Conservation (phyloP, 768 basidiomycete genomes). For the Baorangia bicolor region DNA sequence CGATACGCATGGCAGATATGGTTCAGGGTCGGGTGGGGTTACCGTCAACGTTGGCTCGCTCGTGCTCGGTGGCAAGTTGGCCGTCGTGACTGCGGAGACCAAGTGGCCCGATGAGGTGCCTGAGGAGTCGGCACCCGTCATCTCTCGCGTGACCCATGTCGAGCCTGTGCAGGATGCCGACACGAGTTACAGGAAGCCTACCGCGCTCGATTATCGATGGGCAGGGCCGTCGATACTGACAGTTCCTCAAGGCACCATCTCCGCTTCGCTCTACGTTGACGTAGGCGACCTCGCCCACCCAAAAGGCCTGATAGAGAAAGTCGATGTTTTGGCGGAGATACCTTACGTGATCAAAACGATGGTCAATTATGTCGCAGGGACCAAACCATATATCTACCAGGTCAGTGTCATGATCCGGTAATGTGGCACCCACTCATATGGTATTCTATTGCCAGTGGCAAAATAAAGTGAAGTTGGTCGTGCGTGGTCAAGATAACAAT, state of each 20-base stretch:
- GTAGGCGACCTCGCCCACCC: constrained; percentile 58
- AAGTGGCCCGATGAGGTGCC: constrained; percentile 64
- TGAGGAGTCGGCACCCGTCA: constrained; percentile 46
- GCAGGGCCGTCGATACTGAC: constrained; percentile 60
- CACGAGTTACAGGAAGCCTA: constrained; percentile 79
- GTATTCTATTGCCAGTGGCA: constrained; percentile 43
- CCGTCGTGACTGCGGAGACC: constrained; percentile 75
- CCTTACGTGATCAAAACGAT: constrained; percentile 90
- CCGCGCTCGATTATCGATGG: constrained; percentile 74
- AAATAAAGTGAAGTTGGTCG: constrained; percentile 51
- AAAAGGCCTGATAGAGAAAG: constrained; percentile 84
- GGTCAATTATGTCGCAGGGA: constrained; percentile 89
- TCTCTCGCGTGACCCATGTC: constrained; percentile 67
- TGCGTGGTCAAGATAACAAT: constrained; percentile 43
- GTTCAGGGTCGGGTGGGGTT: constrained; percentile 80
- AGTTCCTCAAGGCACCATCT: constrained; percentile 50
- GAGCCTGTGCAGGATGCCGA: constrained; percentile 64
- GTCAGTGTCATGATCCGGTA: constrained; percentile 39
- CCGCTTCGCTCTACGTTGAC: constrained; percentile 55
- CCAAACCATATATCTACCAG: constrained; percentile 94
- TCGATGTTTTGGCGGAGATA: constrained; percentile 94
- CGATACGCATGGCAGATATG: constrained; percentile 73
- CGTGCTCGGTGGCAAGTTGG: constrained; percentile 78
- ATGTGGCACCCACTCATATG: background rate
- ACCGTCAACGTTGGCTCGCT: constrained; percentile 82